Evolutionary conservation across 192 early-diverging fungal genomes (phyloP), one percentile per base, ranked within the genome.

Genomic region (Diversispora epigaea): DNA sequence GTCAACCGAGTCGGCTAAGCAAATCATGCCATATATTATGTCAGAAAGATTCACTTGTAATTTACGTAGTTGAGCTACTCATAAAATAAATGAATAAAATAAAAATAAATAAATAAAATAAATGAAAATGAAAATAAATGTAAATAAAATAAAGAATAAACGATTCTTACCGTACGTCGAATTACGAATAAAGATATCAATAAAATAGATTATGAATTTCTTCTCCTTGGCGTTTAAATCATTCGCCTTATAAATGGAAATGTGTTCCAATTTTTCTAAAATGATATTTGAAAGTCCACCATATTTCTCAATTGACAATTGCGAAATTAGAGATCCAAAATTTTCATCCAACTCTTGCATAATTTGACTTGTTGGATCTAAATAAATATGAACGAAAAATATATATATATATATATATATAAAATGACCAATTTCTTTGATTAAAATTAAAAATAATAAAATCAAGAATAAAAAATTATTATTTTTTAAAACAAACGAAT

Each of bases 141-240:
- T 64, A 12, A 39, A 21, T 39, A 32, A 7, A 5, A 25, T 25
- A 39, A 0, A 25, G 0, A 63, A 41, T 39, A 15, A 6, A 41
- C n/a, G 14, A 63, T n/a, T 32, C 25, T 64, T 45, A 72, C 70
- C 56, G 43, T 72, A 39, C 6, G 17, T 72, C 8, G 70, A 72
- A 32, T 60, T 43, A 39, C 44, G 9, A 25, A 72, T 6, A 25
- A 72, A 25, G 0, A 58, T 14, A 21, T 72, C 56, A 43, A 61
- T 45, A 0, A 72, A 45, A 17, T 58, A 11, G 15, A 72, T 40
- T 21, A 60, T 21, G n/a, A 72, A 32, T 56, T 41, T 60, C 14
- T 15, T 21, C 12, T 72, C 43, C 45, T 57, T 57, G 8, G 44
- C 7, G 8, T 60, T 25, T 6, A 41, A 40, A 58, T 58, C n/a